Conservation (phyloP, 73 alveolate species). For the Paramecium tetraurelia region DNA sequence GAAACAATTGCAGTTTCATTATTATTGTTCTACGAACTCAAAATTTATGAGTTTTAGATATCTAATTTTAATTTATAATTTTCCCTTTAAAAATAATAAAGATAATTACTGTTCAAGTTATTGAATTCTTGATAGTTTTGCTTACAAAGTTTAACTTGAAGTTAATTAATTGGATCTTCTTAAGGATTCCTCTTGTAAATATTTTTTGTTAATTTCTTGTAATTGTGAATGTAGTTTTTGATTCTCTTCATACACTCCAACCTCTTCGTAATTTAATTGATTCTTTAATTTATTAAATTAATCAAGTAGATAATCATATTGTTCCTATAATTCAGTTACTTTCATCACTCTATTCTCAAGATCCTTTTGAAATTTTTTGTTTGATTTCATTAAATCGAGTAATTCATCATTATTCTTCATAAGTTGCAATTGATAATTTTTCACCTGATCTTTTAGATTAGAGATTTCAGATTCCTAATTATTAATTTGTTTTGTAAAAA, state of each 20-base stretch:
- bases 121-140: conserved; percentile 9
- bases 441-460: not conserved
- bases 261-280: not conserved
- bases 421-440: not conserved
- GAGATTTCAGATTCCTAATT: not conserved
- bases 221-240: not conserved
- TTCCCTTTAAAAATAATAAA: not conserved
- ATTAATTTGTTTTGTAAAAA: not conserved
- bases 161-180: not conserved
- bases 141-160: not conserved
- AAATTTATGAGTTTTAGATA: not conserved
- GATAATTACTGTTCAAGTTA: conserved; percentile 12
- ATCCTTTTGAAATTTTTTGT: not conserved
- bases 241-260: conserved; percentile 21
- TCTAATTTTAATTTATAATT: not conserved
- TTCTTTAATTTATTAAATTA: not conserved
- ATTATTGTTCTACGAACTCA: not conserved
- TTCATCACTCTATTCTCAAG: not conserved
- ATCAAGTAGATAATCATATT: not conserved
- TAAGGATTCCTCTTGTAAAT: not conserved
- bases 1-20: not conserved
- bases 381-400: not conserved
- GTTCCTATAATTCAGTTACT: not conserved
- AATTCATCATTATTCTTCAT: conserved; percentile 15
- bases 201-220: not conserved